Percentiles rank a stretch among this genome's conserved stretches.
phyloP scores from a whole-genome alignment of 306 rosid species.

The Hippophae rhamnoides region DNA sequence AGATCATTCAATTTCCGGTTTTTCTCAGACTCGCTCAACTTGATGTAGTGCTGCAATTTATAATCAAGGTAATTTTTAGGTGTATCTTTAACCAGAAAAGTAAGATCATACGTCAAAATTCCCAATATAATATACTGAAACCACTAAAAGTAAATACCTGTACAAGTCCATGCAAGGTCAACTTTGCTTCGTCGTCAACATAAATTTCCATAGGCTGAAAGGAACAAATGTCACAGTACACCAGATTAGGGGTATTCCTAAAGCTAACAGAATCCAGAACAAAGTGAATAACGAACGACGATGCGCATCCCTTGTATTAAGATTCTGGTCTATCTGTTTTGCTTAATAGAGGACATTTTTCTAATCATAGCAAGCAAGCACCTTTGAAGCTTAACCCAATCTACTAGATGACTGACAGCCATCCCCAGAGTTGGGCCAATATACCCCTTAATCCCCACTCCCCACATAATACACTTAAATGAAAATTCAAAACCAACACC shows the following conservation, averaged over 20 bases:
- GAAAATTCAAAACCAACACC: conserved; percentile 10
- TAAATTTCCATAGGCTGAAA: conserved; percentile 99
- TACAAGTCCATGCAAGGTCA: conserved; percentile 96
- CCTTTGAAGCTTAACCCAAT: conserved; percentile 32
- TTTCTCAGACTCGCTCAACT: conserved; percentile 86
- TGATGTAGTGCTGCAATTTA: conserved; percentile 91
- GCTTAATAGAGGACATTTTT: conserved; percentile 54
- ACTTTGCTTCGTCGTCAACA: conserved; percentile 96
- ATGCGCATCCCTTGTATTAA: conserved; percentile 67
- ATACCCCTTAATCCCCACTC: conserved; percentile 17
- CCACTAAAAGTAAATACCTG: conserved; percentile 42
- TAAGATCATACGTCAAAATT: conserved; percentile 13
- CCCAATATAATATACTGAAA: not conserved
- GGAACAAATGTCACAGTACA: conserved; percentile 86
- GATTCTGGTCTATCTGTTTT: conserved; percentile 55
- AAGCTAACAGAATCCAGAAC: conserved; percentile 82
- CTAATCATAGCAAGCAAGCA: conserved; percentile 39
- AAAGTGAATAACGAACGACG: conserved; percentile 85
- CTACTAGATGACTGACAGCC: conserved; percentile 31
- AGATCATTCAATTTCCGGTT: conserved; percentile 95
- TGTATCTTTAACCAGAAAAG: not conserved
- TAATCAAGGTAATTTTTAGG: not conserved
- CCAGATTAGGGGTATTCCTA: conserved; percentile 82
- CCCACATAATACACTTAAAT: conserved; percentile 7
- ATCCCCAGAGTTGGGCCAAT: conserved; percentile 9